Evolutionary conservation across 2,329 filamentous ascomycete species (phyloP).

Genomic region (Gliomastix tumulicola): DNA sequence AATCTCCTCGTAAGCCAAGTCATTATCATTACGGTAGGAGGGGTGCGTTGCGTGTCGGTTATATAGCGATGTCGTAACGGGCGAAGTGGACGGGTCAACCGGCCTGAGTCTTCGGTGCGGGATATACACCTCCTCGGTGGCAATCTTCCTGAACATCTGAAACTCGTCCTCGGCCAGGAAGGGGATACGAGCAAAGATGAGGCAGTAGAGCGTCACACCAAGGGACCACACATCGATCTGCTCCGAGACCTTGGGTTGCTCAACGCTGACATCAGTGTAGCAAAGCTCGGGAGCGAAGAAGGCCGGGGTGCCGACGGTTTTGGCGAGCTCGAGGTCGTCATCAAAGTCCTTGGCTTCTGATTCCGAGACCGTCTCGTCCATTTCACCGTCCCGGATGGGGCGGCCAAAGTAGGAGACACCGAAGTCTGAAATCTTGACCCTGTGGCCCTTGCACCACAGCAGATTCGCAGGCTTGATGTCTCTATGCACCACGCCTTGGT

Average conservation of each 20-base stretch:
- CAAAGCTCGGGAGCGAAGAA: slow-evolving; percentile 97
- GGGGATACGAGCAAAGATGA: slow-evolving; percentile 88
- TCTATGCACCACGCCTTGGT: slow-evolving; percentile 76
- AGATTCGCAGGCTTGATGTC: slow-evolving; percentile 90
- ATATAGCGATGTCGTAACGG: slow-evolving; percentile 46
- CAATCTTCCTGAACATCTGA: slow-evolving; percentile 85
- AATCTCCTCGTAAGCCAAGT: slow-evolving; percentile 79
- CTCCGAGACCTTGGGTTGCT: slow-evolving; percentile 74
- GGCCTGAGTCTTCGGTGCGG: slow-evolving; percentile 76
- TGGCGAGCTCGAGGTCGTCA: slow-evolving; percentile 91
- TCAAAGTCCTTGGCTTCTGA: slow-evolving; percentile 83
- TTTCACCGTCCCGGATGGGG: slow-evolving; percentile 75
- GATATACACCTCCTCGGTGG: slow-evolving; percentile 87
- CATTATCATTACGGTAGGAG: slow-evolving; percentile 70
- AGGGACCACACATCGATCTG: slow-evolving; percentile 98
- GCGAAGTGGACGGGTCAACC: slow-evolving; percentile 53
- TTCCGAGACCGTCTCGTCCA: slow-evolving; percentile 67
- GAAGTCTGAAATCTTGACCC: slow-evolving; percentile 97
- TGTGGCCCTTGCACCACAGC: slow-evolving; percentile 75
- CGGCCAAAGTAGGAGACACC: slow-evolving; percentile 95
- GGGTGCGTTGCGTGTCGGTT: slow-evolving; percentile 54
- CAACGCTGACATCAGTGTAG: slow-evolving; percentile 69
- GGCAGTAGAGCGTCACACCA: slow-evolving; percentile 90
- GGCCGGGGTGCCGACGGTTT: slow-evolving; percentile 93
- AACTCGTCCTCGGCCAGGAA: slow-evolving; percentile 91